Conservation (phyloP, 305 asterid species). For the Solanum chacoense region DNA sequence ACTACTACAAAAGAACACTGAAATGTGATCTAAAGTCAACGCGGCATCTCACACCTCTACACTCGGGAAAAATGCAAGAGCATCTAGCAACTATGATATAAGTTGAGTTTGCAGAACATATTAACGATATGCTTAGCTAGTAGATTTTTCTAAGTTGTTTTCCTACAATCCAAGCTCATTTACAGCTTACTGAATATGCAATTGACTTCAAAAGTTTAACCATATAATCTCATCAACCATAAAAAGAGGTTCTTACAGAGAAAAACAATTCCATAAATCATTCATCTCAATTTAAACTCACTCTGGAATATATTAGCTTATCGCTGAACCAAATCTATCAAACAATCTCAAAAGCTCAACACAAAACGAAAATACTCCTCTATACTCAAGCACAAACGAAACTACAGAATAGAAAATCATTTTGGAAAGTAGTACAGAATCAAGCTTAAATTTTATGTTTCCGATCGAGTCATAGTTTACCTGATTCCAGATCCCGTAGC, state of each 20-base stretch:
- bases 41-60: not conserved
- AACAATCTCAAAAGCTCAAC: not conserved
- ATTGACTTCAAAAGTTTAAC: not conserved
- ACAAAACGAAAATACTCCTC: not conserved
- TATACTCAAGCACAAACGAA: not conserved
- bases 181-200: not conserved
- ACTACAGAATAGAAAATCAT: not conserved
- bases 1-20: not conserved
- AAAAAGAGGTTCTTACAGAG: not conserved
- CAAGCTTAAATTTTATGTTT: not conserved
- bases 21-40: not conserved
- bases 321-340: not conserved
- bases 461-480: conserved; percentile 8
- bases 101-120: not conserved
- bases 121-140: not conserved
- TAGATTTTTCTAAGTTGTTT: not conserved
- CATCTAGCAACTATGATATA: not conserved
- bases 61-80: not conserved
- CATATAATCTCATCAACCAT: not conserved
- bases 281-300: not conserved
- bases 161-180: not conserved
- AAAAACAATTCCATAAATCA: not conserved
- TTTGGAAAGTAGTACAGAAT: not conserved
- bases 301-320: not conserved
- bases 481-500: conserved; percentile 95